These are phyloP conservation scores for Colletotrichum tanaceti DNA, from an alignment of 2,329 filamentous ascomycete species.

Conservation along the genomic window DNA sequence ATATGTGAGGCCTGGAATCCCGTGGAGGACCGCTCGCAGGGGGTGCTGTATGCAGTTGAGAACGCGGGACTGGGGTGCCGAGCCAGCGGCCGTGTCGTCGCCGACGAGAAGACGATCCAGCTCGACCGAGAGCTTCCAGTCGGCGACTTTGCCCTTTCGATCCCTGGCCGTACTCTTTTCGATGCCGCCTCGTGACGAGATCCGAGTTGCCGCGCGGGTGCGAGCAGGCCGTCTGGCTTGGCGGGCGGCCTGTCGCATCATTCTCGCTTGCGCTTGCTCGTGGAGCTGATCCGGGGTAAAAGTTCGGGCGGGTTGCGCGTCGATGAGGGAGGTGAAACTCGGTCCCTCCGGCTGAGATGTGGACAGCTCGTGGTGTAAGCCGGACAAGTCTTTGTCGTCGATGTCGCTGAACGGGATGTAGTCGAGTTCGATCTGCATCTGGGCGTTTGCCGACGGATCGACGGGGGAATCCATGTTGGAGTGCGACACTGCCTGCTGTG, in stretches of 20 bases:
- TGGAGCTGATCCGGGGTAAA: background rate
- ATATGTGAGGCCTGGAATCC: slow-evolving; percentile 24
- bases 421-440: slow-evolving; percentile 17
- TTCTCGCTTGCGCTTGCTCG: background rate
- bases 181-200: background rate
- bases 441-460: background rate
- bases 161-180: slow-evolving; percentile 20
- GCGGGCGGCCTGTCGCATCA: background rate
- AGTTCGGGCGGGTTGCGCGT: background rate
- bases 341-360: background rate
- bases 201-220: background rate
- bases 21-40: slow-evolving; percentile 13
- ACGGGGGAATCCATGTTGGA: slow-evolving; percentile 4
- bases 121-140: slow-evolving; percentile 20
- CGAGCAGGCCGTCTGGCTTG: slow-evolving; percentile 2
- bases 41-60: slow-evolving; percentile 21
- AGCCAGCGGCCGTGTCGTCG: background rate
- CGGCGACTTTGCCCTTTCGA: slow-evolving; percentile 12
- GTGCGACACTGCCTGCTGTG: too few relatives aligned
- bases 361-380: background rate
- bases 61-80: background rate
- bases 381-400: background rate
- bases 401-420: background rate
- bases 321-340: background rate
- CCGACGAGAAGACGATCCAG: slow-evolving; percentile 28